Evolutionary conservation across 2,329 filamentous ascomycete genomes (phyloP), one percentile per base, ranked within the genome.

Genomic region (Fusarium cicatricum): DNA sequence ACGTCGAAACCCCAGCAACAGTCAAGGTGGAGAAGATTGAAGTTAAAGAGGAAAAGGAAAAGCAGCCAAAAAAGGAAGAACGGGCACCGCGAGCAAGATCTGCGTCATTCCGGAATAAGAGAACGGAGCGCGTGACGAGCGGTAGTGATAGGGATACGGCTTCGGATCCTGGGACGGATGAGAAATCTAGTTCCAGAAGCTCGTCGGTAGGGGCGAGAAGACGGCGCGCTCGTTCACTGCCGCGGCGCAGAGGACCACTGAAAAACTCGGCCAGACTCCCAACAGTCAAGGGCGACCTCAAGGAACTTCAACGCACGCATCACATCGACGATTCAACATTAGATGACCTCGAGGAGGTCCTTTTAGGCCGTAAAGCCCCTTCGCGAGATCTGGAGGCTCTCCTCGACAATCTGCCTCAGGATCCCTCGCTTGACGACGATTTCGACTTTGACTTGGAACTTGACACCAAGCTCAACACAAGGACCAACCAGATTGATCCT

Each of bases 291-390:
- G 83, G 85, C 52, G 84, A 87, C 60, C 71, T 86, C 23, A 72
- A 78, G 23, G 78, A 82, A 44, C 80, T 87, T 39, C 77, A 83
- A 58, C 77, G 77, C 14, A 74, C 72, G 38, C 79, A 85, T 63
- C 77, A 85, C 47, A 80, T 85, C 21, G 83, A 86, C 15, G 84
- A 86, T 63, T 84, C 82, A 1, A 86, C 83, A 0, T 70, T 85
- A n/a, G 84, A 86, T 41, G 82, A 86, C 56, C 74, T 86, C 26
- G 82, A 82, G 52, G 79, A 82, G 23, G 72, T 85, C 33, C 66
- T 85, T 21, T 69, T 71, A 26, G 74, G 74, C n/a, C 72, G 72
- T 44, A 75, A 74, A 52, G 58, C 69, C 5, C 60, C 65, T 11
- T 65, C 66, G 8, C 62, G 63, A 8, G 62, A 64, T 33, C 51